Conservation (phyloP, 495 filamentous ascomycete genomes). For the Penicillium turbatum region DNA sequence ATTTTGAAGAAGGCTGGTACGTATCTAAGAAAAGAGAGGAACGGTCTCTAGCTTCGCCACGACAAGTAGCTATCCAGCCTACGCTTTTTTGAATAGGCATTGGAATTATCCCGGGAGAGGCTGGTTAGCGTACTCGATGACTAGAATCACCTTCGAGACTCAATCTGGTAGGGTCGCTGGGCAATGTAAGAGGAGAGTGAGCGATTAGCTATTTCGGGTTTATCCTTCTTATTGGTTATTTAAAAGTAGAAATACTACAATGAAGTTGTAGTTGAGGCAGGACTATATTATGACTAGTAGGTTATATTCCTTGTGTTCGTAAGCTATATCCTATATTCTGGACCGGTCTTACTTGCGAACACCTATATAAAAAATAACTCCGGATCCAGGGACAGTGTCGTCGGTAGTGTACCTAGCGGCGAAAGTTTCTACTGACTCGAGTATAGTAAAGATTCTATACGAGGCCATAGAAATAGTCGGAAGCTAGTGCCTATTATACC, state of each 20-base stretch:
- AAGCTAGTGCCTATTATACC: background rate
- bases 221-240: too few species aligned
- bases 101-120: background rate
- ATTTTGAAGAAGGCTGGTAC: slow-evolving; percentile 1
- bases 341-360: background rate
- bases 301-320: too few species aligned
- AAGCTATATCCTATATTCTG: background rate
- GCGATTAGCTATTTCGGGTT: background rate
- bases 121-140: slow-evolving; percentile 5
- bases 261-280: too few species aligned
- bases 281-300: too few species aligned
- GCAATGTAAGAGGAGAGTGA: background rate
- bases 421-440: too few species aligned
- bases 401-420: background rate
- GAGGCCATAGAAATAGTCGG: background rate
- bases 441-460: too few species aligned
- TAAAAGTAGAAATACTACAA: too few species aligned
- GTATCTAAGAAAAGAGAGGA: too few species aligned
- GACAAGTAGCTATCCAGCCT: too few species aligned
- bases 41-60: too few species aligned
- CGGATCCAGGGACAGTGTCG: background rate
- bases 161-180: background rate
- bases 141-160: slow-evolving; percentile 5
- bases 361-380: background rate
- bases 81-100: too few species aligned